Base-by-base conservation (phyloP, 2,329 filamentous ascomycete genomes). In the Lasiodiplodia gonubiensis region DNA sequence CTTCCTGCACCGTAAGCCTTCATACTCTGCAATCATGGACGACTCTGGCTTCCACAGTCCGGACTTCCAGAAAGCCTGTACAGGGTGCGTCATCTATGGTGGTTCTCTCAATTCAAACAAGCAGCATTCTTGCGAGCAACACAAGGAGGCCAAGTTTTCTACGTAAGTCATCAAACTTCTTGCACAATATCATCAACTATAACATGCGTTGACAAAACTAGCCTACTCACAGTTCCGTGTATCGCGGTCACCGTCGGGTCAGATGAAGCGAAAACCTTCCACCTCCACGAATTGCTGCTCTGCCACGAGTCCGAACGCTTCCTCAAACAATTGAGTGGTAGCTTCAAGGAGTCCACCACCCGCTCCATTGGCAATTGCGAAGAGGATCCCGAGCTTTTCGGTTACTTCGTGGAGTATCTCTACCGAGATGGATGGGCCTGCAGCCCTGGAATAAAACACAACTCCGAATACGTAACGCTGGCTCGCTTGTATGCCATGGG, bases 341-440 rank as follows among this genome's bases (percentile, higher is more conserved):
- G 25, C 6, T 64, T 52, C 60, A 39, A 23, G 18, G 46, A 53
- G 30, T 30, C 48, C 14, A 10, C 25, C 8, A 64, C 27, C 2
- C 23, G 48, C 18, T 37, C 12, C 25, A 42, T 33, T 1, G 68
- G 69, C 33, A 69, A 70, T 39, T 63, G 69, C 14, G 71, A 73
- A 16, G 68, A 72, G 57, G 71, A 74, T 59, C 69, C 70, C 3
- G 51, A 69, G 5, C 68, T 71, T 37, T 73, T 73, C 51, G 68
- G 69, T 30, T 72, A 68, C 49, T 74, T 71, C 37, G 69, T 70
- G 12, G 69, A 73, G n/a, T 74, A 74, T 54, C 64, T 74, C 39
- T 74, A 74, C 57, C 70, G 70, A 49, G 68, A 73, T 48, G 30
- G 48, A 10, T 71, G 68, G 21, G 68, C 70, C 18, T 33, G 70